Conservation (phyloP, 116 monocot genomes). For the Zostera marina region DNA sequence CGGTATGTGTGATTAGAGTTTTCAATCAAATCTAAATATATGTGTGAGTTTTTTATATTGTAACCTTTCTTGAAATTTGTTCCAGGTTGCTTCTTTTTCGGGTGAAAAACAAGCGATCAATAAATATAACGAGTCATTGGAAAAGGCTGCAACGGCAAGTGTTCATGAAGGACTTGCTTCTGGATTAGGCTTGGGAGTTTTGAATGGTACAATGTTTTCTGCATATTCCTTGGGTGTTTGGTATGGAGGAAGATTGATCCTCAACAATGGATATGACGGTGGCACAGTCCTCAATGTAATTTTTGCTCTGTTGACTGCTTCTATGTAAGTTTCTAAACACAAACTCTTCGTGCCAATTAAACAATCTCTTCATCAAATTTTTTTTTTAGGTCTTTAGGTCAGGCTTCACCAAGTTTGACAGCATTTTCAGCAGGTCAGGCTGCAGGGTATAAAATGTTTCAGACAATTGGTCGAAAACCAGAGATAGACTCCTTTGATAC, state of each 20-base stretch:
- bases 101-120: slow-evolving; percentile 33
- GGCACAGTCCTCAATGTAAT: slow-evolving; percentile 32
- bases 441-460: slow-evolving; percentile 38
- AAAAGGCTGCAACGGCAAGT: slow-evolving; percentile 19
- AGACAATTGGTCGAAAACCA: slow-evolving; percentile 17
- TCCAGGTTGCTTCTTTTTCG: slow-evolving; percentile 36
- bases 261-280: slow-evolving; percentile 29
- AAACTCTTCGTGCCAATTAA: not conserved
- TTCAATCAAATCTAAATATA: too few species aligned
- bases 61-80: too few species aligned
- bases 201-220: slow-evolving; percentile 22
- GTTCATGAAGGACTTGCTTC: slow-evolving; percentile 32
- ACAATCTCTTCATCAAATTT: too few species aligned
- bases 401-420: slow-evolving; percentile 33
- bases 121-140: slow-evolving; percentile 29
- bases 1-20: slow-evolving; percentile 22
- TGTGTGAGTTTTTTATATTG: not conserved
- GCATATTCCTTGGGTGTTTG: slow-evolving; percentile 29
- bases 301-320: slow-evolving; percentile 23
- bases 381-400: slow-evolving; percentile 23
- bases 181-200: slow-evolving; percentile 21
- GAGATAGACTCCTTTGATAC: slow-evolving; percentile 22
- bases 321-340: slow-evolving; percentile 17
- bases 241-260: slow-evolving; percentile 31
- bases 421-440: slow-evolving; percentile 21